phyloP scores from a whole-genome alignment of 345 rosid species.

The Citropsis articulata region DNA sequence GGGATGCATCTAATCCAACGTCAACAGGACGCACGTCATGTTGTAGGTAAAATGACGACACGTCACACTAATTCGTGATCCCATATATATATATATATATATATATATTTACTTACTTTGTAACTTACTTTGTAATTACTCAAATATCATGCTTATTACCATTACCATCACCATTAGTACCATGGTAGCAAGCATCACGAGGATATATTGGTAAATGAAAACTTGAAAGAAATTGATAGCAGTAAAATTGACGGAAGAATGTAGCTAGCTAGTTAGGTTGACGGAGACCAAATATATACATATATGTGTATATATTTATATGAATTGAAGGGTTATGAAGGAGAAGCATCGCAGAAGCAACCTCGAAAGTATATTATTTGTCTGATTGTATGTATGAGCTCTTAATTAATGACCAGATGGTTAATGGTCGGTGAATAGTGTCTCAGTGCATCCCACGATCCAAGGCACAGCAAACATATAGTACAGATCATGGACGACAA shows the following conservation, averaged over 20 bases:
- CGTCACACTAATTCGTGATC: background rate
- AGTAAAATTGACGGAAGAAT: background rate
- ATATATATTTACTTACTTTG: no score
- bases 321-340: background rate
- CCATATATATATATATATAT: background rate
- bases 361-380: constrained; percentile 10
- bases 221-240: background rate
- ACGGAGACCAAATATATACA: background rate
- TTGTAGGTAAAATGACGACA: background rate
- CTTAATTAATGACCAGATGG: background rate
- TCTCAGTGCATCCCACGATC: background rate
- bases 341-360: constrained; percentile 26
- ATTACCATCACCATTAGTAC: no score
- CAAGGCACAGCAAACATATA: no score
- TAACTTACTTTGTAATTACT: background rate
- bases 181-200: background rate
- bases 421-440: background rate
- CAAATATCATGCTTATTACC: background rate
- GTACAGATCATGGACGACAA: constrained; percentile 13
- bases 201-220: background rate
- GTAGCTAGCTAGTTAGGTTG: background rate
- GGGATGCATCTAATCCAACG: background rate
- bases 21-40: background rate
- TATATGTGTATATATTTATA: background rate
- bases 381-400: background rate